Evolutionary conservation across 305 asterid genomes (phyloP), one percentile per base, ranked within the genome.

Genomic region (Euphrasia arctica): DNA sequence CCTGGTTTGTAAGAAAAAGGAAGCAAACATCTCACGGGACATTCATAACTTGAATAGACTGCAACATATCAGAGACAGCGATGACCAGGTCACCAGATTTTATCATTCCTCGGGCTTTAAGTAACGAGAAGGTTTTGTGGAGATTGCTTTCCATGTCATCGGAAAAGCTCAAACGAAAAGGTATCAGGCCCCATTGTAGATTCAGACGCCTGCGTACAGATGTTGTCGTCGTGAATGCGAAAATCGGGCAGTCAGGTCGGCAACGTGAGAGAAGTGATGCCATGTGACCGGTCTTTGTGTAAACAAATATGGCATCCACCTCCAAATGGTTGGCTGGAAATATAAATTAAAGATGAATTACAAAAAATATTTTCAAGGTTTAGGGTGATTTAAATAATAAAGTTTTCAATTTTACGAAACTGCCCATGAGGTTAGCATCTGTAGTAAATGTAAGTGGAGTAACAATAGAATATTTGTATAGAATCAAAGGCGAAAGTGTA

Each of bases 81-180:
- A 94, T 81, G 25, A 94, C 96, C 49, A 94, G 88, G 78, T 86
- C 99, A 29, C 97, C 99, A 15, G 95, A 84, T 66, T 86, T 90
- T 59, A 94, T 78, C 99, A 94, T 91, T 68, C 97, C 96, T 52
- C 96, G 78, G 45, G 98, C 88, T 79, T 88, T 90, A 65, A 94
- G 95, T 75, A 90, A 76, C 45, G 83, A 74, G 75, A 94, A 90
- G 22, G 99, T 94, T 73, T 86, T 90, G 86, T 88, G 82, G 73
- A 94, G 95, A 78, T 88, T 94, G 83, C 71, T 94, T 63, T 94
- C 98, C 98, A 94, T 90, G 43, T 90, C 98, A 31, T 94, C 98
- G 1, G 96, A 78, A 80, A 85, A 90, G 84, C 86, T 85, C 82
- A 94, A 54, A 59, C 98, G 96, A 76, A 94, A 94, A 1, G 96